Evolutionary conservation across 2,329 filamentous ascomycete genomes (phyloP).

Genomic region (Coniosporium uncinatum): DNA sequence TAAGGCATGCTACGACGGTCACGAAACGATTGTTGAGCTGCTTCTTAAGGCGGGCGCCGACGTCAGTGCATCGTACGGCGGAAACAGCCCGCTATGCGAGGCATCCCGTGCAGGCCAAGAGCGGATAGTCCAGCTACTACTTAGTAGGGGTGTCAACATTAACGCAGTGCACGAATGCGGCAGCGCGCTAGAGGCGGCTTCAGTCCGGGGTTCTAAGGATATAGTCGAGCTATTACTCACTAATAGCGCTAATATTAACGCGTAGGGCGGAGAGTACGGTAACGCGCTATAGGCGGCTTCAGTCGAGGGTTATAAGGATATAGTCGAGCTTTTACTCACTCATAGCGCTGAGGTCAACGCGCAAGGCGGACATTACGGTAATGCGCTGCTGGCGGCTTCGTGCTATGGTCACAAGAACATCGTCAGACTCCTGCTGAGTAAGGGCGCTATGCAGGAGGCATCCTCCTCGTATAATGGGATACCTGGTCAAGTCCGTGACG

Average conservation of each 20-base stretch:
- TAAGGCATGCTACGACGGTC: background rate
- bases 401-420: background rate
- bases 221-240: conserved; percentile 1
- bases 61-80: conserved; percentile 1
- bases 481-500: no score
- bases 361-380: conserved; percentile 5
- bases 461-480: no score
- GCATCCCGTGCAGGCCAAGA: conserved; percentile 1
- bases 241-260: conserved; percentile 5
- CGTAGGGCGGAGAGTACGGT: conserved; percentile 2
- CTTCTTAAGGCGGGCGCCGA: conserved; percentile 2
- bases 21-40: conserved; percentile 2
- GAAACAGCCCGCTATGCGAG: background rate
- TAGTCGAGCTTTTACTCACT: conserved; percentile 2
- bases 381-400: conserved; percentile 5
- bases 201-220: background rate
- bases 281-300: conserved; percentile 5
- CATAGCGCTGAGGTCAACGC: conserved; percentile 6
- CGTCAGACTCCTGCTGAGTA: conserved; percentile 3
- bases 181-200: background rate
- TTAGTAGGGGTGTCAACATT: background rate
- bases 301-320: background rate
- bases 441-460: no score
- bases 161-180: background rate
- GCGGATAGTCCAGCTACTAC: background rate